These are phyloP conservation scores for Tephrocybe sp. DNA, from an alignment of 768 basidiomycete species.

Conservation along the genomic window DNA sequence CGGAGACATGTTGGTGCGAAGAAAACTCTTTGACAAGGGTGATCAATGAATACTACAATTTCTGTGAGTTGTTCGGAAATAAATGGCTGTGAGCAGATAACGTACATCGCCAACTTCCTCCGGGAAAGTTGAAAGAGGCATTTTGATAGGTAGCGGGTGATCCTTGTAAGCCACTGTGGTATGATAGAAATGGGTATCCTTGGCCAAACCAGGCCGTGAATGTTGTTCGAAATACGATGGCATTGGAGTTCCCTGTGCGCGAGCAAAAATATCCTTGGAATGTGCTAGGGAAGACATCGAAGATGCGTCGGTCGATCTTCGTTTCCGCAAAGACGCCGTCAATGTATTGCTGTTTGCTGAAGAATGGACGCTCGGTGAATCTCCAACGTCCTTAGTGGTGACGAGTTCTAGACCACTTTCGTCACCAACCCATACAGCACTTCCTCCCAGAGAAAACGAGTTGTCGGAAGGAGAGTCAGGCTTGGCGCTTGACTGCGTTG, in stretches of 20 bases:
- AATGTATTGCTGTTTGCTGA: slow-evolving; percentile 39
- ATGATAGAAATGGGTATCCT: slow-evolving; percentile 95
- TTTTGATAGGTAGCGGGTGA: slow-evolving; percentile 83
- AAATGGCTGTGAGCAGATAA: slow-evolving; percentile 10
- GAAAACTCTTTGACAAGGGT: slow-evolving; percentile 84
- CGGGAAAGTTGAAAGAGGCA: slow-evolving; percentile 86
- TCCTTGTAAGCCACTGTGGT: slow-evolving; percentile 83
- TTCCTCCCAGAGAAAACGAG: slow-evolving; percentile 77
- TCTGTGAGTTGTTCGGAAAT: neutral
- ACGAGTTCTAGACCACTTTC: slow-evolving; percentile 57
- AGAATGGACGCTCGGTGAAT: slow-evolving; percentile 43
- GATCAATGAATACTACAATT: slow-evolving; percentile 82
- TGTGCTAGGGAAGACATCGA: slow-evolving; percentile 64
- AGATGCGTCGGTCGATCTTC: slow-evolving; percentile 73
- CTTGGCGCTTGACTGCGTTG: slow-evolving; percentile 24
- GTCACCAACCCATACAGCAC: slow-evolving; percentile 83
- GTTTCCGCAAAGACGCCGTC: slow-evolving; percentile 44
- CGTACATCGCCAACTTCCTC: slow-evolving; percentile 96
- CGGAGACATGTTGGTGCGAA: slow-evolving; percentile 55
- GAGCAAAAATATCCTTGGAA: slow-evolving; percentile 39
- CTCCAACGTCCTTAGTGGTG: slow-evolving; percentile 44
- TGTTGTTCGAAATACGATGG: slow-evolving; percentile 48
- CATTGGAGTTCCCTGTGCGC: slow-evolving; percentile 33
- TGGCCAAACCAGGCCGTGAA: slow-evolving; percentile 49
- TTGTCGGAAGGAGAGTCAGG: slow-evolving; percentile 66